phyloP scores from a whole-genome alignment of 2,329 filamentous ascomycete species.

The Arthrobotrys iridis region DNA sequence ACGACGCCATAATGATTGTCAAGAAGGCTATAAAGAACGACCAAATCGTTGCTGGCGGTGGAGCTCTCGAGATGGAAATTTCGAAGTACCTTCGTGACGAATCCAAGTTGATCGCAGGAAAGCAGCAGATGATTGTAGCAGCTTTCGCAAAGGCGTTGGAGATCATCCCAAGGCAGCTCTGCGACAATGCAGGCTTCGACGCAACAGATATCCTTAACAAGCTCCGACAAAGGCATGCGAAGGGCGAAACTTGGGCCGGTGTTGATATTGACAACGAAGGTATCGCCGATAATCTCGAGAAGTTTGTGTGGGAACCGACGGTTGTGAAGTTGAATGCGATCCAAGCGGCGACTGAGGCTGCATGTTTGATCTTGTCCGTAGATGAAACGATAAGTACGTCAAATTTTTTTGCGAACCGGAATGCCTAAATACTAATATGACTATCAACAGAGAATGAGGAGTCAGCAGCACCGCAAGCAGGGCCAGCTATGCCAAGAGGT shows the following conservation, averaged over 20 bases:
- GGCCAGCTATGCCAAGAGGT: constrained; percentile 68
- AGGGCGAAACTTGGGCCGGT: constrained; percentile 91
- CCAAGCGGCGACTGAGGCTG: constrained; percentile 93
- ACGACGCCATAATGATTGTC: constrained; percentile 99
- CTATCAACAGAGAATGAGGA: constrained; percentile 79
- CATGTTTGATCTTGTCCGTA: constrained; percentile 92
- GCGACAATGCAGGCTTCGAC: constrained; percentile 98
- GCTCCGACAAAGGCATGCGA: constrained; percentile 93
- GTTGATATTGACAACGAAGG: constrained; percentile 95
- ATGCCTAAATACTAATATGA: constrained; percentile 16
- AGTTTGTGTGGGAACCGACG: constrained; percentile 96
- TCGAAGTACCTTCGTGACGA: constrained; percentile 91
- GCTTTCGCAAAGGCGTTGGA: constrained; percentile 97
- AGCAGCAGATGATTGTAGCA: constrained; percentile 98
- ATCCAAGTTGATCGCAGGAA: constrained; percentile 89
- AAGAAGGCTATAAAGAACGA: constrained; percentile 97
- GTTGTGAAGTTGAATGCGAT: constrained; percentile 97
- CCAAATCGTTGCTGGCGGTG: constrained; percentile 92
- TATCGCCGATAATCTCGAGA: constrained; percentile 91
- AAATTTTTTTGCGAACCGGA: not conserved
- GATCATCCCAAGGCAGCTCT: constrained; percentile 94
- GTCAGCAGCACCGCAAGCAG: constrained; percentile 79
- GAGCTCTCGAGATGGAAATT: constrained; percentile 95
- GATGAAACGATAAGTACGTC: constrained; percentile 93
- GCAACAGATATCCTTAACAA: constrained; percentile 98